Evolutionary conservation across 2,329 filamentous ascomycete genomes (phyloP), one percentile per base, ranked within the genome.

Genomic region (Hymenoscyphus fructigenus): DNA sequence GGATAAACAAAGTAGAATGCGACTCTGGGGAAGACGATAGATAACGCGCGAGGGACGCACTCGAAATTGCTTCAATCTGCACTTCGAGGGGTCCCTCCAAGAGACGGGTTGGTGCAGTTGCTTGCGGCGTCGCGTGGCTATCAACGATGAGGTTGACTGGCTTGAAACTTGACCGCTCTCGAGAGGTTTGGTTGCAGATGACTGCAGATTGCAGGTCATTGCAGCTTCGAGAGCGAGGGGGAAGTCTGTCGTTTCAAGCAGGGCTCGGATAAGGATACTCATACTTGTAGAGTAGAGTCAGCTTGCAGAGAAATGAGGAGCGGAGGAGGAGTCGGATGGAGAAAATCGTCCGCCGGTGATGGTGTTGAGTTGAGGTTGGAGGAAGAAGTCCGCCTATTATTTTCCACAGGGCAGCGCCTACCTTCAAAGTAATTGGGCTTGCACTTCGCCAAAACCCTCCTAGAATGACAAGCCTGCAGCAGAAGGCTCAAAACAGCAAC

Each of bases 161-260:
- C 44, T 50, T 23, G 44, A 23, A 47, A 50, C 44, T 50, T 50
- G 44, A 23, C 47, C 47, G 47, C 47, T 53, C 20, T 53, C 12
- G 20, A 53, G 20, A 53, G 20, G 36, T 17, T 38, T 38, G 23
- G 47, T 53, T 53, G 47, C 10, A 53, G 47, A 53, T 53, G 47
- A 53, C 47, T 53, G 47, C 47, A 53, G 47, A 53, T 53, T 53
- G 47, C 47, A 50, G 44, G 36, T 14, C 12, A 50, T 23, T 50
- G 20, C 44, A 53, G 44, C 17, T 44, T 47, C 44, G 4, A 47
- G 4, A 6, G 41, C 6, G 41, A 47, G 41, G 41, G 41, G 41
- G 17, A 47, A 47, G 41, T 47, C 41, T 15, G 17, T 47, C 41
- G n/a, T 47, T n/a, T 47, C n/a, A 14, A 23, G 32, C 5, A 47